Evolutionary conservation across 2,329 filamentous ascomycete genomes (phyloP).

Genomic region (Whalleya microplaca): DNA sequence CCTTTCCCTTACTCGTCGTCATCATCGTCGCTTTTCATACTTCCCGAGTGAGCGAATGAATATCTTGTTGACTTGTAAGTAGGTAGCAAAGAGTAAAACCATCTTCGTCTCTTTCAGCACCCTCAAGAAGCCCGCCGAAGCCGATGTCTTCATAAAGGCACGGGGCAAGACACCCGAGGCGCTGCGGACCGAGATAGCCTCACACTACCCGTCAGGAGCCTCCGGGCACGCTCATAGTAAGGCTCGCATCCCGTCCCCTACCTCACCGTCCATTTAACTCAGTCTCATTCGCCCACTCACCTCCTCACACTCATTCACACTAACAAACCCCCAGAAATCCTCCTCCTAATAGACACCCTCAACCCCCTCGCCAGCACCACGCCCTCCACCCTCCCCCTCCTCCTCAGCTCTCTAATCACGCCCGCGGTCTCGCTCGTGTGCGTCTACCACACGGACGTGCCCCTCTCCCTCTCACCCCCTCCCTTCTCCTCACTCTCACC

Average conservation of each 20-base stretch:
- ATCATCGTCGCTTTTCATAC: background rate
- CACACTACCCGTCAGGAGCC: constrained; percentile 50
- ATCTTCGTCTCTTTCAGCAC: constrained; percentile 81
- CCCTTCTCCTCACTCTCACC: constrained; percentile 38
- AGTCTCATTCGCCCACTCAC: constrained; percentile 3
- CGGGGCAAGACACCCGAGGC: constrained; percentile 59
- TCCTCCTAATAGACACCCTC: constrained; percentile 81
- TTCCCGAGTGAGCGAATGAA: background rate
- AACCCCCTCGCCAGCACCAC: constrained; percentile 63
- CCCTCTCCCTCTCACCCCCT: constrained; percentile 49
- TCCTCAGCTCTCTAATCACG: constrained; percentile 71
- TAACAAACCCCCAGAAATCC: constrained; percentile 57
- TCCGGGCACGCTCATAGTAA: constrained; percentile 48
- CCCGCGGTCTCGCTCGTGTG: constrained; percentile 74
- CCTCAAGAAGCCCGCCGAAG: constrained; percentile 63
- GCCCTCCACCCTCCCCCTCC: constrained; percentile 63
- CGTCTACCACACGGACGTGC: constrained; percentile 82
- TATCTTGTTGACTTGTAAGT: constrained; percentile 6
- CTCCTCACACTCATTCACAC: background rate
- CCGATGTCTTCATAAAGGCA: constrained; percentile 70
- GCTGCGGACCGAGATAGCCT: constrained; percentile 63
- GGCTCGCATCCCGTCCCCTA: constrained; percentile 24
- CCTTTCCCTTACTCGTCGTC: background rate
- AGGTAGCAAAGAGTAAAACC: constrained; percentile 69
- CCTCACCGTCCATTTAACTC: constrained; percentile 8